Base-by-base conservation (phyloP, 139 green algal genomes). In the Gonium pectorale region DNA sequence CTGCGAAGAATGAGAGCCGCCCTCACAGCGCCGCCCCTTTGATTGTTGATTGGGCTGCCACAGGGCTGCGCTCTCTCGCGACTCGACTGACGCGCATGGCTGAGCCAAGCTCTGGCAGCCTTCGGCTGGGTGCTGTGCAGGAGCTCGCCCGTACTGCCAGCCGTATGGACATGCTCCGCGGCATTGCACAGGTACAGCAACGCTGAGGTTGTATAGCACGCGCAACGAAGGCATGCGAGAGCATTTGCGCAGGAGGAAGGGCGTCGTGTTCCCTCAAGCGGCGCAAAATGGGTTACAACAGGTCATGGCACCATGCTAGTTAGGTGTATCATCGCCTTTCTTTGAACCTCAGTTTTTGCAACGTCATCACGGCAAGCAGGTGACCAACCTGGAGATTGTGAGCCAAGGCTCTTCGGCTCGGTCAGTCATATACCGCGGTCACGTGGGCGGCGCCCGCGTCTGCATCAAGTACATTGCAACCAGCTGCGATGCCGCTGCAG, bases 391-490 rank as follows among this genome's bases (percentile, higher is more conserved):
- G 70, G 9, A 79, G 35, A 7, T 79, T 43, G n/a, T 79, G 19
- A 51, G 46, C n/a, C 70, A 79, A 26, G 35, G n/a, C 70, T 26
- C 70, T 9, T 11, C 46, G 13, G 9, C 46, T 5, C 46, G 46
- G 4, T 66, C 31, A 21, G 22, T 79, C 6, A 46, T 79, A 3
- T 79, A 54, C 44, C 9, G 70, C 1, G 70, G 70, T 2, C 22
- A 3, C 21, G 46, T 46, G 11, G 70, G 31, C 46, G 70, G 70
- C 31, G 1, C 19, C n/a, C 46, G 21, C 2, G 70, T 79, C 5
- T 79, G 52, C 70, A 31, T 79, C 46, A 79, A 79, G 44, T 79
- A 79, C 70, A 33, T 33, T 5, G 68, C n/a, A n/a, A n/a, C n/a
- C n/a, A n/a, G n/a, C n/a, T n/a, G n/a, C n/a, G n/a, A n/a, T n/a